A percentile compares a stretch with the other conserved stretches of the same genome.
phyloP scores from a whole-genome alignment of 1,284 basidiomycete genomes.

The Cutaneotrichosporon sp. region DNA sequence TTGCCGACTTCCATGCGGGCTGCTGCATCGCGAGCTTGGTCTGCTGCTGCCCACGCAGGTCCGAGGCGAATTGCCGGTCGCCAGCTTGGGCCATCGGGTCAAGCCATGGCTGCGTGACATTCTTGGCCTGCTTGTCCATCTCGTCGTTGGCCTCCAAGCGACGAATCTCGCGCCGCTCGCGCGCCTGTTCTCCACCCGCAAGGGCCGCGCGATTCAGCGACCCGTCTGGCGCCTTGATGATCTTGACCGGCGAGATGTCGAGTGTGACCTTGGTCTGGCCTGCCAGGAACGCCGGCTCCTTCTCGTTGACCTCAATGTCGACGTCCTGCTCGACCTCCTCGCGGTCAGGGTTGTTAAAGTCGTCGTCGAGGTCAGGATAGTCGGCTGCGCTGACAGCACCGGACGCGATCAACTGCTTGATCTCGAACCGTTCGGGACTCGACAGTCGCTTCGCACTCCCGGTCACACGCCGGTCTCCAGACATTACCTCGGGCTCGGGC shows the following conservation, averaged over 20 bases:
- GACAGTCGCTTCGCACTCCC: slow-evolving; percentile 80
- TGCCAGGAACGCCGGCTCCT: slow-evolving; percentile 92
- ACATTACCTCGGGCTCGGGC: slow-evolving; percentile 33
- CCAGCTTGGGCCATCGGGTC: slow-evolving; percentile 92
- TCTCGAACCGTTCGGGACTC: slow-evolving; percentile 97
- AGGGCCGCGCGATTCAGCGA: slow-evolving; percentile 94
- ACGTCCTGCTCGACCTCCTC: slow-evolving; percentile 92
- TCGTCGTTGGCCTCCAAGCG: slow-evolving; percentile 93
- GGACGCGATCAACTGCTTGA: slow-evolving; percentile 96
- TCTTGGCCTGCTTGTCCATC: slow-evolving; percentile 88
- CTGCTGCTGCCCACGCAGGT: slow-evolving; percentile 65
- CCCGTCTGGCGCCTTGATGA: slow-evolving; percentile 91
- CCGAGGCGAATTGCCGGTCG: slow-evolving; percentile 90
- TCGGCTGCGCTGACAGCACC: slow-evolving; percentile 89
- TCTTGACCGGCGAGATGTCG: slow-evolving; percentile 94
- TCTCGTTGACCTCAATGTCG: slow-evolving; percentile 95
- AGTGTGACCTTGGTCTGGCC: slow-evolving; percentile 94
- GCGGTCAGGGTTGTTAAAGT: slow-evolving; percentile 72
- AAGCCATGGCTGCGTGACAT: slow-evolving; percentile 93
- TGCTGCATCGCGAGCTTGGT: slow-evolving; percentile 62
- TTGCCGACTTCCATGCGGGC: slow-evolving; percentile 91
- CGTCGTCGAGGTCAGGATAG: slow-evolving; percentile 93
- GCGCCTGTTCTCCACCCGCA: slow-evolving; percentile 86
- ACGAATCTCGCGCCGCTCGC: slow-evolving; percentile 89
- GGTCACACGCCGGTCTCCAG: slow-evolving; percentile 63